Evolutionary conservation across 2,329 filamentous ascomycete species (phyloP).

Genomic region (Dactylellina sp.): DNA sequence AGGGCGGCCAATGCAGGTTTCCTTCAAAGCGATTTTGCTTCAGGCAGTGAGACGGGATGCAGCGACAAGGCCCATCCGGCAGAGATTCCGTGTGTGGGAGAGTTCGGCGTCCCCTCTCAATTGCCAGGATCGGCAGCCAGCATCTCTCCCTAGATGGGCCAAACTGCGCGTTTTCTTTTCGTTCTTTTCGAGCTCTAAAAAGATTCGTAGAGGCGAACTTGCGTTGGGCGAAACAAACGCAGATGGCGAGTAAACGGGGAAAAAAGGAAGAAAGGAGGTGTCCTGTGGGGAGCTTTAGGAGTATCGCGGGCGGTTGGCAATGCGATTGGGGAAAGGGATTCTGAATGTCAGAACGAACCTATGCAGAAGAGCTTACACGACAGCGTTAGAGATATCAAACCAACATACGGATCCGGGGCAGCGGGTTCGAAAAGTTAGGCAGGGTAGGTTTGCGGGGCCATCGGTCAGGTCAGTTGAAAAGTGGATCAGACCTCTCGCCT

Average conservation of each 20-base stretch:
- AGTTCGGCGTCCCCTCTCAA: slow-evolving; percentile 48
- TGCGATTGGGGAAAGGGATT: slow-evolving; percentile 28
- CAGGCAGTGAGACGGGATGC: slow-evolving; percentile 44
- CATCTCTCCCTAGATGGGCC: slow-evolving; percentile 47
- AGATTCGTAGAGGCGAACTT: not conserved
- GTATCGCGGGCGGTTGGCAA: slow-evolving; percentile 31
- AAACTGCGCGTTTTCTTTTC: slow-evolving; percentile 42
- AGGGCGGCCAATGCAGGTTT: slow-evolving; percentile 27
- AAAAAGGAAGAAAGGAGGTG: slow-evolving; percentile 29
- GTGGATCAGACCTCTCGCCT: slow-evolving; percentile 19
- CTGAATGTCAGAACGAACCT: slow-evolving; percentile 27
- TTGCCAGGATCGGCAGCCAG: slow-evolving; percentile 50
- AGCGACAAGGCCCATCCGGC: slow-evolving; percentile 57
- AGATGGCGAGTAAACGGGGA: slow-evolving; percentile 1
- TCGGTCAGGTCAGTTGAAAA: slow-evolving; percentile 15
- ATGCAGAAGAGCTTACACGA: slow-evolving; percentile 45
- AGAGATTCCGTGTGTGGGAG: slow-evolving; percentile 56
- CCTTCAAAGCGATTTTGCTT: slow-evolving; percentile 43
- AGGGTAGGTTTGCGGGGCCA: slow-evolving; percentile 25
- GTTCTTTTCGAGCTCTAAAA: not conserved
- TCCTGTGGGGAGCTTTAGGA: slow-evolving; percentile 18
- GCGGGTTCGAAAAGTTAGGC: not conserved
- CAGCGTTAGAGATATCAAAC: slow-evolving; percentile 47
- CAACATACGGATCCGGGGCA: slow-evolving; percentile 18
- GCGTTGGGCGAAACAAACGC: not conserved